Percentiles rank a stretch among this genome's conserved stretches.
Conservation (phyloP, 129 eudicot species). For the Cynara cardunculus region DNA sequence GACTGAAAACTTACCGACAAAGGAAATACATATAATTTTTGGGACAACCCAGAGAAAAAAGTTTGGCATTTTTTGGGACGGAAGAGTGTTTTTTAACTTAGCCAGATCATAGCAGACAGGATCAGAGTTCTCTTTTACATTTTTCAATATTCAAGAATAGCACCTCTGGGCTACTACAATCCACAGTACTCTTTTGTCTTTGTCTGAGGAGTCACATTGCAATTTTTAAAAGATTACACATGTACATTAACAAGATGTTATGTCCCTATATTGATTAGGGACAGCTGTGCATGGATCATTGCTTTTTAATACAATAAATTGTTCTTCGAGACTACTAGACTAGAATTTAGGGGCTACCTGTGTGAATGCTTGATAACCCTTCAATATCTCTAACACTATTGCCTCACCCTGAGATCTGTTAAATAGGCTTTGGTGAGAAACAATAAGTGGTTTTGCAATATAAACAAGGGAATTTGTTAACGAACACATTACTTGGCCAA, state of each 20-base stretch:
- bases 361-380: slow-evolving; percentile 98
- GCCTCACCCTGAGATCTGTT: slow-evolving; percentile 98
- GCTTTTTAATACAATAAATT: neutral
- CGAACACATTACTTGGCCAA: slow-evolving; percentile 62
- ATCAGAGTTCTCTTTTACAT: neutral
- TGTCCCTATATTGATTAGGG: neutral
- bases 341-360: slow-evolving; percentile 49
- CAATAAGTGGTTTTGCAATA: neutral
- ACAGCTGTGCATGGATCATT: slow-evolving; percentile 4
- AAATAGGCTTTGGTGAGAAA: slow-evolving; percentile 26
- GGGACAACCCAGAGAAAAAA: neutral
- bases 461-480: slow-evolving; percentile 10
- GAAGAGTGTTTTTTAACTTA: neutral
- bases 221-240: neutral
- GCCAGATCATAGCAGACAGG: neutral
- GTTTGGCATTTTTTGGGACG: neutral
- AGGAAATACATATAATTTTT: neutral
- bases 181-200: neutral
- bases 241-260: neutral
- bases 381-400: slow-evolving; percentile 86
- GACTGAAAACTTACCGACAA: neutral
- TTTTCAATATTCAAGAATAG: neutral
- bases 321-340: neutral
- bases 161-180: neutral
- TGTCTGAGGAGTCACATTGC: neutral